Evolutionary conservation across 1,284 basidiomycete species (phyloP), one percentile per base, ranked within the genome.

Genomic region (Tilletiopsis washingtonensis): DNA sequence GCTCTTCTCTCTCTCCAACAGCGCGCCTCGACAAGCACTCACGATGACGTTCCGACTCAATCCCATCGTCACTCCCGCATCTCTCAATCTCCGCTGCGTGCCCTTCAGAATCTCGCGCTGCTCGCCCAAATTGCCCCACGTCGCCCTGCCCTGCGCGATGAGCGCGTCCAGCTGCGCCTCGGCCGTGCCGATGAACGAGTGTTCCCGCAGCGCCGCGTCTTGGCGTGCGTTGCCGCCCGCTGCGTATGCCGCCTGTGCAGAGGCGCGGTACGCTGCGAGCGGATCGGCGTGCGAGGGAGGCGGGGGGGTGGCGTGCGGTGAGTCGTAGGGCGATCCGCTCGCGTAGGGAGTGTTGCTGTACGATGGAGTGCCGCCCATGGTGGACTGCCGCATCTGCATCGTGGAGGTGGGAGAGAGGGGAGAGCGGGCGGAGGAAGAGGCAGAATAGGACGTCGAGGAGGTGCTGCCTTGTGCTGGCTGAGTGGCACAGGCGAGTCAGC

Each of bases 61-160:
- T 4, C 70, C 70, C 14, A 73, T 43, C 3, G 69, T 70, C 15
- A 70, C 69, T 2, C 67, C 70, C 3, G 69, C 69, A 41, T 70
- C 69, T 20, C 64, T 49, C 21, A 73, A 43, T 23, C 60, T 56
- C 21, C 55, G 48, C 32, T 67, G 63, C 17, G 70, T 73, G 3
- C 62, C 65, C 38, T 73, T 73, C 19, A 73, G 49, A 27, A 73
- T 70, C 5, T 65, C 55, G 11, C 69, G 49, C 45, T 73, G 70
- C 50, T 73, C 70, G n/a, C 62, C 60, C 14, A 73, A 49, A 40
- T 71, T 73, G n/a, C 61, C 64, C 41, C 69, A 64, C 34, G 69
- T 65, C 26, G 68, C 66, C 26, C 64, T 59, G 0, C 70, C 70
- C 36, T 73, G 70, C 1, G 70, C 61, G 27, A 73, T 71, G 40